phyloP scores from a whole-genome alignment of 768 basidiomycete genomes.

The Macrocybe gigantea region DNA sequence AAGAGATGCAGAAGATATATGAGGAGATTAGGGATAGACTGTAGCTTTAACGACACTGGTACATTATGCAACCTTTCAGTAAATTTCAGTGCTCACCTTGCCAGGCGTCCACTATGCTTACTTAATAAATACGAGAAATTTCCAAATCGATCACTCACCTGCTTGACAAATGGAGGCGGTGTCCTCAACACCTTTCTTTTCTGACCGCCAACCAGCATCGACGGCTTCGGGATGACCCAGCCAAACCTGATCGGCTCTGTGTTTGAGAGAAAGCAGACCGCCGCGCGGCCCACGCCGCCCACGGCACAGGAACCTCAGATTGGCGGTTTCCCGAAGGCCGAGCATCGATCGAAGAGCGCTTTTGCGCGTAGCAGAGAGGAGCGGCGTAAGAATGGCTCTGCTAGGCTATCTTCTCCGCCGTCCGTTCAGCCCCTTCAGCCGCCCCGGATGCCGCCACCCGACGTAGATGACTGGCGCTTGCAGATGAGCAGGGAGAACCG shows the following conservation, averaged over 20 bases:
- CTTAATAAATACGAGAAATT: background rate
- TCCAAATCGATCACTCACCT: background rate
- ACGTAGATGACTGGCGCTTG: slow-evolving; percentile 39
- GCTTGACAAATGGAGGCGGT: background rate
- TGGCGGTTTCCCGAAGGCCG: slow-evolving; percentile 57
- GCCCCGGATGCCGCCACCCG: slow-evolving; percentile 2
- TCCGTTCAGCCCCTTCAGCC: slow-evolving; percentile 9
- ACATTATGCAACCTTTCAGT: background rate
- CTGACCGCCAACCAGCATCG: background rate
- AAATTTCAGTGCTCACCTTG: background rate
- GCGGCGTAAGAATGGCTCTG: slow-evolving; percentile 14
- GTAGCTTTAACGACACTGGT: slow-evolving; percentile 12
- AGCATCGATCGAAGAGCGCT: slow-evolving; percentile 62
- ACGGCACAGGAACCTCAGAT: slow-evolving; percentile 21
- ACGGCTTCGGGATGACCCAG: background rate
- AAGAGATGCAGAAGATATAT: slow-evolving; percentile 52
- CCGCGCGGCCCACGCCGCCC: slow-evolving; percentile 16
- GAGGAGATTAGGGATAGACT: slow-evolving; percentile 58
- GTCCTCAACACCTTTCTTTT: background rate
- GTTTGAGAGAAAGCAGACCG: slow-evolving; percentile 36
- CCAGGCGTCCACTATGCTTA: background rate
- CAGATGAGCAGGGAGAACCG: slow-evolving; percentile 67
- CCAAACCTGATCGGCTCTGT: slow-evolving; percentile 34
- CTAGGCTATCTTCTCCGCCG: slow-evolving; percentile 23
- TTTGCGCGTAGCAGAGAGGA: slow-evolving; percentile 47